These are phyloP conservation scores for Plasmopara muralis DNA, from an alignment of 352 stramenopile species.

Conservation along the genomic window DNA sequence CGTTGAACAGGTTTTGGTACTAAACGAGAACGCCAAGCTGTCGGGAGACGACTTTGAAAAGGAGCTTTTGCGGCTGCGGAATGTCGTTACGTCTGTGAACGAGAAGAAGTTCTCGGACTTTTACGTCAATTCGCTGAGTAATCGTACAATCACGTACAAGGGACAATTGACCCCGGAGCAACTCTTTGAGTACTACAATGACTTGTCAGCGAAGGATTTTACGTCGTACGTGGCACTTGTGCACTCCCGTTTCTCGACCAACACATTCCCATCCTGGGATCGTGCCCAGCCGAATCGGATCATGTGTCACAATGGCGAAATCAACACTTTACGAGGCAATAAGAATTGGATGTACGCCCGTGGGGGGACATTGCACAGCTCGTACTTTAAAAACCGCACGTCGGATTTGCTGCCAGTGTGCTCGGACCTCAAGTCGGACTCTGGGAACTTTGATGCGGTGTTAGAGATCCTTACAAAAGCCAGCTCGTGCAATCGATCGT, in stretches of 20 bases:
- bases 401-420: conserved; percentile 88
- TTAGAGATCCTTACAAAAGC: conserved; percentile 93
- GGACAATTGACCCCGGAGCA: conserved; percentile 95
- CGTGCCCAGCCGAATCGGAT: conserved; percentile 94
- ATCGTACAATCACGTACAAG: conserved; percentile 96
- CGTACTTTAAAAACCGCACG: conserved; percentile 90
- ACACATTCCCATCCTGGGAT: conserved; percentile 96
- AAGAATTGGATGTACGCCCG: conserved; percentile 97
- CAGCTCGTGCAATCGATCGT: conserved; percentile 77
- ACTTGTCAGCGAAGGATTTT: conserved; percentile 71
- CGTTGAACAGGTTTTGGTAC: conserved; percentile 93
- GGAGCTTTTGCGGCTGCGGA: conserved; percentile 64
- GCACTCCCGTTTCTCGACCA: conserved; percentile 97
- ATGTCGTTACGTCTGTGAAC: conserved; percentile 49
- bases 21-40: conserved; percentile 58
- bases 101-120: conserved; percentile 83
- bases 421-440: conserved; percentile 94
- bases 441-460: conserved; percentile 94
- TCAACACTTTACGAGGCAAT: conserved; percentile 97
- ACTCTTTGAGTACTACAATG: conserved; percentile 66
- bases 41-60: conserved; percentile 89
- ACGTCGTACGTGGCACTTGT: conserved; percentile 92
- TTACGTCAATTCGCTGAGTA: conserved; percentile 93
- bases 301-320: conserved; percentile 98
- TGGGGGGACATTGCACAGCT: conserved; percentile 85